These are phyloP conservation scores for Hawksworthiomyces lignivorus DNA, from an alignment of 2,329 filamentous ascomycete species.

Conservation along the genomic window DNA sequence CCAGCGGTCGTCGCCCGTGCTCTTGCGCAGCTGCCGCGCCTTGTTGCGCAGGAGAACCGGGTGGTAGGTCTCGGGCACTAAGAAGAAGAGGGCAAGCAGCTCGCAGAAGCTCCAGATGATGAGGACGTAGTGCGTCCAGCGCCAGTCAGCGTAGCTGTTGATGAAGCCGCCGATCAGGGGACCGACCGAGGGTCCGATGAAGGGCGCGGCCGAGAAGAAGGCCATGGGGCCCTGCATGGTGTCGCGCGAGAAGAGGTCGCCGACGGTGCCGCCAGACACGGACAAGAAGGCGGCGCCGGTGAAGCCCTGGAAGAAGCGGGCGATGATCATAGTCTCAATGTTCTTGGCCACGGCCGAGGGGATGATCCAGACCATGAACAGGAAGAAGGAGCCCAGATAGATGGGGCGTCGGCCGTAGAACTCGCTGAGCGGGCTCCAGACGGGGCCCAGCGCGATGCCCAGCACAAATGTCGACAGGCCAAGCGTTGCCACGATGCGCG, in stretches of 20 bases:
- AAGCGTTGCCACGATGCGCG: constrained; percentile 65
- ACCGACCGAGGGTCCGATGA: constrained; percentile 53
- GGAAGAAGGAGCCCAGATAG: constrained; percentile 65
- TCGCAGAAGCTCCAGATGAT: constrained; percentile 71
- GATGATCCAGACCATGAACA: constrained; percentile 74
- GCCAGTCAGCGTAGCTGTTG: constrained; percentile 41
- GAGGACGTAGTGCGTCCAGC: constrained; percentile 79
- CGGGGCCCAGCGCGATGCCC: constrained; percentile 58
- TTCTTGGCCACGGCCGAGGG: constrained; percentile 76
- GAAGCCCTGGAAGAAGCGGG: constrained; percentile 70
- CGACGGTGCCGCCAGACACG: constrained; percentile 79
- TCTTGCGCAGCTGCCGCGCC: constrained; percentile 59
- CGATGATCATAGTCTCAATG: constrained; percentile 70
- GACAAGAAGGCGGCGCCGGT: constrained; percentile 60
- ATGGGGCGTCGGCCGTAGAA: constrained; percentile 80
- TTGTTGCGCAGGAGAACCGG: constrained; percentile 67
- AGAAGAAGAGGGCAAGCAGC: constrained; percentile 54
- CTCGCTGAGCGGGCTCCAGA: constrained; percentile 59
- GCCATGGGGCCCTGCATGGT: constrained; percentile 77
- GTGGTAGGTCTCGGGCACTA: constrained; percentile 85
- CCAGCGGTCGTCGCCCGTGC: constrained; percentile 72
- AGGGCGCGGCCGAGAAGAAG: constrained; percentile 61
- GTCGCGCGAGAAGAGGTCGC: constrained; percentile 64
- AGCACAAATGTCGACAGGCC: constrained; percentile 79
- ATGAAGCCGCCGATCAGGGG: constrained; percentile 49